Conservation (phyloP, 2,329 filamentous ascomycete genomes). For the Colletotrichum godetiae region DNA sequence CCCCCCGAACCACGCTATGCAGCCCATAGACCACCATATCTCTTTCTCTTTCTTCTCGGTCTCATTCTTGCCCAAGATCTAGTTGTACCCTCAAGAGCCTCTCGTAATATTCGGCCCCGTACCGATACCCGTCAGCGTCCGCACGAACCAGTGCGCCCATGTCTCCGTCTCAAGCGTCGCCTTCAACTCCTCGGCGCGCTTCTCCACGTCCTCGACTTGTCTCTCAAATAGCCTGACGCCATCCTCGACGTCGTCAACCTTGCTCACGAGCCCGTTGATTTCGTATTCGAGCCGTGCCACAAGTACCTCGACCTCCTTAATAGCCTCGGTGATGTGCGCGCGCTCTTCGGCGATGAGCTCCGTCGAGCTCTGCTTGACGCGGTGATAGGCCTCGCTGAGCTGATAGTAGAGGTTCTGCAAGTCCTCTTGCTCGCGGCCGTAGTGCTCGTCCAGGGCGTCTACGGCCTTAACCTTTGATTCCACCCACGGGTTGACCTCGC, state of each 20-base stretch:
- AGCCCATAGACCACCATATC: conserved; percentile 7
- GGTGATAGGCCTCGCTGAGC: conserved; percentile 76
- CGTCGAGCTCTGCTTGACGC: conserved; percentile 73
- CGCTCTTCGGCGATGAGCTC: conserved; percentile 78
- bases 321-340: conserved; percentile 73
- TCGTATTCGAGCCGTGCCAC: conserved; percentile 93
- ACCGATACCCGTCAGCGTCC: conserved; percentile 70
- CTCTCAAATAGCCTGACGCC: conserved; percentile 83
- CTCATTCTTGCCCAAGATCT: neutral
- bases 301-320: conserved; percentile 83
- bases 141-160: conserved; percentile 73
- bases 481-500: conserved; percentile 71
- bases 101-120: conserved; percentile 68
- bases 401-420: conserved; percentile 76
- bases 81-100: neutral
- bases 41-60: neutral
- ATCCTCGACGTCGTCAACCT: conserved; percentile 88
- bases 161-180: conserved; percentile 71
- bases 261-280: conserved; percentile 80
- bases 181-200: conserved; percentile 71
- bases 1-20: conserved; percentile 29
- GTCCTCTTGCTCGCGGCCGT: conserved; percentile 72
- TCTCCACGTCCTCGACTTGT: conserved; percentile 79
- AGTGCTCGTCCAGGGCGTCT: conserved; percentile 69
- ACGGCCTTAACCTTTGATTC: conserved; percentile 66